These are phyloP conservation scores for Monosporascus sp. DNA, from an alignment of 2,329 filamentous ascomycete genomes.

Conservation along the genomic window DNA sequence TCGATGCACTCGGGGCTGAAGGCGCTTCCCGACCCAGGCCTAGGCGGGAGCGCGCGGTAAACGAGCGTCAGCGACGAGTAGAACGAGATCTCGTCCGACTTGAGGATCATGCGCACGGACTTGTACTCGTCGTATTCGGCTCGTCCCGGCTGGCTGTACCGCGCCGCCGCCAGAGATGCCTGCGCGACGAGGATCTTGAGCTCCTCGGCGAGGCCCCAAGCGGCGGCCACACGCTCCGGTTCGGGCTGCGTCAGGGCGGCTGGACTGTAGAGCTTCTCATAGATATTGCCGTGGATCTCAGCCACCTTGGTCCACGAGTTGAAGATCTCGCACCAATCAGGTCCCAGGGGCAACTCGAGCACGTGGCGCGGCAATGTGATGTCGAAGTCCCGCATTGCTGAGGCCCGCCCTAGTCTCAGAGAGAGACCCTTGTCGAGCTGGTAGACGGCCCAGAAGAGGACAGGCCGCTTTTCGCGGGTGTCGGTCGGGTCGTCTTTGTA, in stretches of 20 bases:
- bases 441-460: conserved; percentile 47
- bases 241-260: conserved; percentile 36
- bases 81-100: conserved; percentile 43
- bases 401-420: conserved; percentile 53
- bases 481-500: conserved; percentile 27
- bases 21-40: conserved; percentile 34
- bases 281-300: conserved; percentile 53
- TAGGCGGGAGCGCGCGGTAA: conserved; percentile 46
- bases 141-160: no score
- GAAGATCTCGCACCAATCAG: conserved; percentile 13
- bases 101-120: conserved; percentile 23
- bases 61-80: conserved; percentile 43
- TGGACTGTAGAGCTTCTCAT: conserved; percentile 53
- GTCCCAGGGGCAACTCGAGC: no score
- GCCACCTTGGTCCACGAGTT: conserved; percentile 49
- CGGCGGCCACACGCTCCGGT: conserved; percentile 35
- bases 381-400: conserved; percentile 55
- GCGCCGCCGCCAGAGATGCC: conserved; percentile 23
- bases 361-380: conserved; percentile 40
- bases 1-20: conserved; percentile 47
- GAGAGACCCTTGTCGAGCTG: conserved; percentile 54
- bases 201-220: conserved; percentile 32
- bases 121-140: no score
- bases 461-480: conserved; percentile 19
- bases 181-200: conserved; percentile 21